phyloP scores from a whole-genome alignment of 495 filamentous ascomycete genomes.

The Trichoderma erinaceum region DNA sequence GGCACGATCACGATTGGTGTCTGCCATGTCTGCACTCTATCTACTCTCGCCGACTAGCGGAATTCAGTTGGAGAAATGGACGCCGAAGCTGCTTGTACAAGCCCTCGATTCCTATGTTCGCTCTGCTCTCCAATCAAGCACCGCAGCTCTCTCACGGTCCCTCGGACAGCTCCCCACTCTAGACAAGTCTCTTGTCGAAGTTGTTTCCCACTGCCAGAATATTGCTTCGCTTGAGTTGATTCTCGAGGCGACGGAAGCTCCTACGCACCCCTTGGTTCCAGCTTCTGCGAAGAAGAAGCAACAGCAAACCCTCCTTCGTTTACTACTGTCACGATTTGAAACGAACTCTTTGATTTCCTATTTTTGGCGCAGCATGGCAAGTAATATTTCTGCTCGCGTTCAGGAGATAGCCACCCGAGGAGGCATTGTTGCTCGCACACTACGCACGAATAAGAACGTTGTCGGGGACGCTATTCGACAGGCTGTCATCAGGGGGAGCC shows the following conservation, averaged over 20 bases:
- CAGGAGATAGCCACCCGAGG: conserved; percentile 77
- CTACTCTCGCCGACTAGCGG: conserved; percentile 62
- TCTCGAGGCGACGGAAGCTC: conserved; percentile 59
- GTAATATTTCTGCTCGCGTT: conserved; percentile 66
- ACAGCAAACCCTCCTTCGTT: conserved; percentile 58
- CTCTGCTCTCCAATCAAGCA: conserved; percentile 62
- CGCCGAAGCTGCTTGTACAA: conserved; percentile 62
- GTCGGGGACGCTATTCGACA: conserved; percentile 73
- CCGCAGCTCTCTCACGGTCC: conserved; percentile 62
- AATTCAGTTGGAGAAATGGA: conserved; percentile 45
- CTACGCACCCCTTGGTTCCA: conserved; percentile 56
- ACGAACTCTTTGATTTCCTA: conserved; percentile 80
- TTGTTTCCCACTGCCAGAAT: conserved; percentile 81
- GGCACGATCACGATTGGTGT: conserved; percentile 61
- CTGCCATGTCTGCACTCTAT: conserved; percentile 72
- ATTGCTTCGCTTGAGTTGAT: conserved; percentile 80
- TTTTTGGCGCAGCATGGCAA: conserved; percentile 85
- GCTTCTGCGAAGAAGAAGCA: conserved; percentile 19
- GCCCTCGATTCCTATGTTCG: conserved; percentile 77
- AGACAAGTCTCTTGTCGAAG: conserved; percentile 73
- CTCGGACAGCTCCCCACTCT: conserved; percentile 76
- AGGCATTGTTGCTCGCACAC: conserved; percentile 72
- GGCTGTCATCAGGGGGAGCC: conserved; percentile 73
- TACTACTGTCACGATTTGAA: conserved; percentile 72
- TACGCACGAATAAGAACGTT: conserved; percentile 67